Conservation (phyloP, 83 land plant species). For the Picea abies region DNA sequence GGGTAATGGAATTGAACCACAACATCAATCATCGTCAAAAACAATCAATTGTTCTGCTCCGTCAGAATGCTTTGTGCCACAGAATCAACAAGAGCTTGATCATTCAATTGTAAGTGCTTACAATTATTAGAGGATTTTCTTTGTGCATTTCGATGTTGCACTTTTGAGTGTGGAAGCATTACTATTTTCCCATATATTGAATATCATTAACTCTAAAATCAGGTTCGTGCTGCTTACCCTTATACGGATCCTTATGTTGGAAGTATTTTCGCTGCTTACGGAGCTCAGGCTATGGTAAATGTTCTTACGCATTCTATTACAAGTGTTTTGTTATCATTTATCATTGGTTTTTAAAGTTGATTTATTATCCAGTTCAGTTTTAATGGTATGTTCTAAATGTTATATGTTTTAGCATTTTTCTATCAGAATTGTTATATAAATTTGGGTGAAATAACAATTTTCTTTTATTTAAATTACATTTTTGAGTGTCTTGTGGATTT, state of each 20-base stretch:
- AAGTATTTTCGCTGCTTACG: slow-evolving; percentile 52
- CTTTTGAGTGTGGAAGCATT: background rate
- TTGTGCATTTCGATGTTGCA: background rate
- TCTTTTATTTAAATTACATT: no score
- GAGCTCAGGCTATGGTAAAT: slow-evolving; percentile 53
- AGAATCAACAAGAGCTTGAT: background rate
- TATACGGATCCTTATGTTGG: slow-evolving; percentile 53
- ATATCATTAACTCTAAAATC: background rate
- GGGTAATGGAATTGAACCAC: background rate
- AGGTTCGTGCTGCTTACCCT: slow-evolving; percentile 44
- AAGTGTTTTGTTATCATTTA: no score
- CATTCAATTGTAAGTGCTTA: slow-evolving; percentile 2
- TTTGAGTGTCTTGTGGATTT: no score
- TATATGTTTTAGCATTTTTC: no score
- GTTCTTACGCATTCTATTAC: background rate
- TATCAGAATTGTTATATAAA: no score
- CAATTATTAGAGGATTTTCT: background rate
- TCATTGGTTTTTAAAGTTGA: no score
- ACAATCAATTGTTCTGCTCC: background rate
- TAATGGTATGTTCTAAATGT: no score
- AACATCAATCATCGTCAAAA: background rate
- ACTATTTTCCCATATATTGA: background rate
- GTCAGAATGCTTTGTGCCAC: background rate
- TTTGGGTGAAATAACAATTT: no score
- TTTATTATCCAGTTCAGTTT: no score